A percentile compares a stretch with the other conserved stretches of the same genome.
These are phyloP conservation scores for Sporothrix protearum DNA, from an alignment of 2,329 filamentous ascomycete genomes.

Conservation along the genomic window DNA sequence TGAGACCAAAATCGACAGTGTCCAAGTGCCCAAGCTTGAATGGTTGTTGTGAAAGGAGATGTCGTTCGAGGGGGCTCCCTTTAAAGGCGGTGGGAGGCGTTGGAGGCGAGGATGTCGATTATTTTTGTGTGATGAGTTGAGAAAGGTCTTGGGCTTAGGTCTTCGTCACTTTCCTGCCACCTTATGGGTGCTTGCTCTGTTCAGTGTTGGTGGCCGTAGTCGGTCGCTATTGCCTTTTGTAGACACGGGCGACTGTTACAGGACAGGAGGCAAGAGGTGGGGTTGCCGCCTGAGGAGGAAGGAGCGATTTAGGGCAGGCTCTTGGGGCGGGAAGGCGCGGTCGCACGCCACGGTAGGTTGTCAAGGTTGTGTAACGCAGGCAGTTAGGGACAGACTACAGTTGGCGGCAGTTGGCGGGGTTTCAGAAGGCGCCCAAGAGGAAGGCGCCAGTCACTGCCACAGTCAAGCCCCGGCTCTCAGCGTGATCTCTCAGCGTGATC, in stretches of 20 bases:
- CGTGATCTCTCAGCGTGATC: neutral
- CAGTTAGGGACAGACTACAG: no score
- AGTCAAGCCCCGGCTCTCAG: neutral
- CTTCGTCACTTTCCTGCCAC: slow-evolving; percentile 8
- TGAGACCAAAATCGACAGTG: neutral
- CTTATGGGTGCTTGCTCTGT: neutral
- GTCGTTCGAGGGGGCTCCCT: neutral
- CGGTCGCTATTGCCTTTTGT: neutral
- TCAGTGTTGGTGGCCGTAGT: neutral
- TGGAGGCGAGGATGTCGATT: slow-evolving; percentile 2
- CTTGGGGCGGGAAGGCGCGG: neutral
- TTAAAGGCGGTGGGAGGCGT: neutral
- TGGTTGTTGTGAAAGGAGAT: neutral
- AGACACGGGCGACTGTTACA: neutral
- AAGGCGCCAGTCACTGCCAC: neutral
- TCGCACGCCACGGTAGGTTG: no score
- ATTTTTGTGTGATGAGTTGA: neutral
- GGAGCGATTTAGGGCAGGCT: neutral
- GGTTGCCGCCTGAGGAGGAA: neutral
- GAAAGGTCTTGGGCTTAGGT: neutral
- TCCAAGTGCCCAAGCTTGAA: neutral
- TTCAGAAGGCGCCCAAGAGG: neutral
- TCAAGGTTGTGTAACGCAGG: no score
- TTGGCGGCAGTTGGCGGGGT: neutral
- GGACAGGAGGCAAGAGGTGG: neutral